Evolutionary conservation across 2,329 filamentous ascomycete genomes (phyloP).

Genomic region (Aspergillus sp.): DNA sequence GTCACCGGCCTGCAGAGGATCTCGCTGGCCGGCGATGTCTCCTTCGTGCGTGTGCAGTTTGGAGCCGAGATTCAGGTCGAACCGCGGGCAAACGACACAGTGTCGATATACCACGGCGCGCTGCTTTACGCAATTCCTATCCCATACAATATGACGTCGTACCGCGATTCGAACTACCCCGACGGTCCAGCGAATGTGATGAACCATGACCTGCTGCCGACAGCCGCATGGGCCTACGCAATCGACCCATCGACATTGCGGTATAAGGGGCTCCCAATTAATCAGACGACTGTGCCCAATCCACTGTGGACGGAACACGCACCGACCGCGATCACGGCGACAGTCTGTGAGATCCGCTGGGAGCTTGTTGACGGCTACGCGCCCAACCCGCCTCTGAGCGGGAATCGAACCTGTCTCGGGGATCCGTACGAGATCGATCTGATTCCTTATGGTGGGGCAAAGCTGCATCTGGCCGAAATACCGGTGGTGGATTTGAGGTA

Average conservation of each 20-base stretch:
- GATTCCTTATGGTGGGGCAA: conserved; percentile 48
- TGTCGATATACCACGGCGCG: conserved; percentile 45
- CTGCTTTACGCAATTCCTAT: conserved; percentile 47
- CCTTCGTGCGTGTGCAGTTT: conserved; percentile 27
- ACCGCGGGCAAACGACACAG: conserved; percentile 42
- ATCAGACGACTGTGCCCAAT: conserved; percentile 13
- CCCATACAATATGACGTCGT: conserved; percentile 21
- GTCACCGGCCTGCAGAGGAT: conserved; percentile 10
- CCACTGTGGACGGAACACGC: conserved; percentile 33
- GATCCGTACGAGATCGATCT: conserved; percentile 37
- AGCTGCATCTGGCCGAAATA: conserved; percentile 48
- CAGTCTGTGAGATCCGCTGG: conserved; percentile 39
- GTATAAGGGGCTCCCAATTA: conserved; percentile 22
- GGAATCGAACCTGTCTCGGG: conserved; percentile 24
- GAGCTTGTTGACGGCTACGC: conserved; percentile 32
- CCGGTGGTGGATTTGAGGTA: conserved; percentile 19
- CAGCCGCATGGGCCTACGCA: conserved; percentile 26
- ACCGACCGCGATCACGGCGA: conserved; percentile 37
- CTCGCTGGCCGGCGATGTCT: conserved; percentile 18
- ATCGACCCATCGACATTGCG: conserved; percentile 35
- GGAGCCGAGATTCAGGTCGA: conserved; percentile 20
- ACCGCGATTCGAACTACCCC: background rate
- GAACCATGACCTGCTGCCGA: conserved; percentile 38
- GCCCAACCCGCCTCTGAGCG: conserved; percentile 30
- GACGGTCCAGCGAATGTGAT: conserved; percentile 21